Conservation (phyloP, 1,284 basidiomycete genomes). For the Sutorius eximius region DNA sequence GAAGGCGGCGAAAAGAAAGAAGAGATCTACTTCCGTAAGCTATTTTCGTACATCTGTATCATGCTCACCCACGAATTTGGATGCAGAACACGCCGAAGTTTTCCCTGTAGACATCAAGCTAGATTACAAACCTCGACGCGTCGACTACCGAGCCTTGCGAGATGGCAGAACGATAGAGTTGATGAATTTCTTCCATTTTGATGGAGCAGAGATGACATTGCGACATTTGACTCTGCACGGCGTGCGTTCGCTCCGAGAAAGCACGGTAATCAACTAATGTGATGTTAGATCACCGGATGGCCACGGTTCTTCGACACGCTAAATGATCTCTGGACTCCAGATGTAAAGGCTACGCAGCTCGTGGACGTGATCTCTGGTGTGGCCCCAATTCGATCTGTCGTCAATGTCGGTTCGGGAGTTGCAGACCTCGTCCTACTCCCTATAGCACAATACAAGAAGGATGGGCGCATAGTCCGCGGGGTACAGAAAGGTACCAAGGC, state of each 20-base stretch:
- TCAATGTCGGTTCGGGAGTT: constrained; percentile 95
- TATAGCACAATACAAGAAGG: constrained; percentile 96
- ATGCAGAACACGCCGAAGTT: constrained; percentile 80
- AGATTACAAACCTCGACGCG: constrained; percentile 97
- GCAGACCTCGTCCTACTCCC: constrained; percentile 95
- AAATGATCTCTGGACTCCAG: constrained; percentile 98
- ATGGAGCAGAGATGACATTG: constrained; percentile 96
- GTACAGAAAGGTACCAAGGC: constrained; percentile 92
- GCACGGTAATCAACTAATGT: constrained; percentile 5
- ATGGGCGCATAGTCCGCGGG: constrained; percentile 89
- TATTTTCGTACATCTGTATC: background rate
- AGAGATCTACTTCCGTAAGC: constrained; percentile 78
- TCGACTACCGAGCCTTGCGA: constrained; percentile 90
- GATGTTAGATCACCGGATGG: constrained; percentile 81
- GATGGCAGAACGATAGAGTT: constrained; percentile 93
- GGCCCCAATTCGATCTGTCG: constrained; percentile 90
- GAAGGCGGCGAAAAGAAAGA: constrained; percentile 40
- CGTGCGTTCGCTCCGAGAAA: constrained; percentile 48
- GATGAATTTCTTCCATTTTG: constrained; percentile 99
- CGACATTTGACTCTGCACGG: constrained; percentile 90
- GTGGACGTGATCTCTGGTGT: constrained; percentile 98
- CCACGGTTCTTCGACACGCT: constrained; percentile 84
- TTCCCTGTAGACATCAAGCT: constrained; percentile 91
- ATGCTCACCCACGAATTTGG: constrained; percentile 2
- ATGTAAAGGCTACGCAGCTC: constrained; percentile 97